A percentile compares a stretch with the other conserved stretches of the same genome.
These are phyloP conservation scores for Elaeagnus macrophylla DNA, from an alignment of 306 rosid species.

Conservation along the genomic window DNA sequence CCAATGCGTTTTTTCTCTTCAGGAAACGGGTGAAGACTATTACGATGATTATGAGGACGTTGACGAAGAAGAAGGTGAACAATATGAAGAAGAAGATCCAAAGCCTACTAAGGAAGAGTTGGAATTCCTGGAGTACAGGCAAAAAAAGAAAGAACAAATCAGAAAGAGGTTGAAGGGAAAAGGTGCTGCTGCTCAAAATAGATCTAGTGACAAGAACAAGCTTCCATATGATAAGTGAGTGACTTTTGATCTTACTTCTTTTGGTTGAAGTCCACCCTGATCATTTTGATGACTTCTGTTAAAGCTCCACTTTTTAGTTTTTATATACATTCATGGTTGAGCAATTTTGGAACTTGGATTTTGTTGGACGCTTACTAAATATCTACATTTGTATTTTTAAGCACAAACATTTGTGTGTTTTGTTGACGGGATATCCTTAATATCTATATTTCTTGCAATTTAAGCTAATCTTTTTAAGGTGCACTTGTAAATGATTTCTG, in stretches of 20 bases:
- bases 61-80: slow-evolving; percentile 39
- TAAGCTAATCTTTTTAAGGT: background rate
- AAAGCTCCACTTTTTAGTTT: no score
- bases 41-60: slow-evolving; percentile 45
- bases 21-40: slow-evolving; percentile 28
- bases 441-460: no score
- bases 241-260: background rate
- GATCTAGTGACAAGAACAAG: slow-evolving; percentile 35
- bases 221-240: slow-evolving; percentile 74
- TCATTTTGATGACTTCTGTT: no score
- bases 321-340: no score
- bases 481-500: background rate
- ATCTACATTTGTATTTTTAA: no score
- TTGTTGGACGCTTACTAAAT: no score
- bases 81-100: slow-evolving; percentile 42
- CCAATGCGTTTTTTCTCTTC: background rate
- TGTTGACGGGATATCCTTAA: no score
- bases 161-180: slow-evolving; percentile 54
- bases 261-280: background rate
- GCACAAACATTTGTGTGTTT: no score
- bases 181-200: slow-evolving; percentile 26
- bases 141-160: slow-evolving; percentile 53
- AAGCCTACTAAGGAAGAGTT: slow-evolving; percentile 61
- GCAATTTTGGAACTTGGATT: no score
- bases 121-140: slow-evolving; percentile 65